Conservation (phyloP, 306 rosid genomes). For the Vigna nakashimae region DNA sequence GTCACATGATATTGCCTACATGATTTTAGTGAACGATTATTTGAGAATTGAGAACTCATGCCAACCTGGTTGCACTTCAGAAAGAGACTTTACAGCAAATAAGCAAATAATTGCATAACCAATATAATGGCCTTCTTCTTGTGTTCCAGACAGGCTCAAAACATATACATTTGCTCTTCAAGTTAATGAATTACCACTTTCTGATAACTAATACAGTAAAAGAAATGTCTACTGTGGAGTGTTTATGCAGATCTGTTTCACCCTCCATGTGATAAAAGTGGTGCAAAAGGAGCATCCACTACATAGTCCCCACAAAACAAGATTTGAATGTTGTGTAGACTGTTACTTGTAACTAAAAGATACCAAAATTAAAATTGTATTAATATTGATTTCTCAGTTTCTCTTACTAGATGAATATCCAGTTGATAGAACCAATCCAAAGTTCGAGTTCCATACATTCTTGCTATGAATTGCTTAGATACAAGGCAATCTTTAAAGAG, state of each 20-base stretch:
- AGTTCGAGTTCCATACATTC: constrained; percentile 15
- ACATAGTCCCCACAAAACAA: background rate
- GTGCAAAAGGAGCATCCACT: background rate
- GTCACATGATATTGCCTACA: constrained; percentile 26
- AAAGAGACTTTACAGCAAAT: constrained; percentile 27
- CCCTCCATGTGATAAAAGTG: constrained; percentile 15
- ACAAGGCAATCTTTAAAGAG: constrained; percentile 15
- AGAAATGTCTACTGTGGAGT: background rate
- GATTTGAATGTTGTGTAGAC: constrained; percentile 6
- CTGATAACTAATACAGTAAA: background rate
- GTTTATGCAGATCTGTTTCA: background rate
- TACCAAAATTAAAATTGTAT: background rate
- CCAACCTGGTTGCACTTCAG: background rate
- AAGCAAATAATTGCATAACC: constrained; percentile 25
- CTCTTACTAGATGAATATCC: constrained; percentile 18
- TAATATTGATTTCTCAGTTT: background rate
- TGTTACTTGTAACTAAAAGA: background rate
- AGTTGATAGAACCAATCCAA: background rate
- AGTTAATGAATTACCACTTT: constrained; percentile 3
- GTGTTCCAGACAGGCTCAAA: constrained; percentile 32
- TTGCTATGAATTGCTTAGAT: background rate
- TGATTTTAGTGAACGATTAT: background rate
- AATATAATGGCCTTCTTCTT: constrained; percentile 7
- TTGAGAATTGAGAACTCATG: constrained; percentile 12
- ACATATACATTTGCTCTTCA: constrained; percentile 23